phyloP scores from a whole-genome alignment of 192 early-diverging fungal species.

The Haplosporangium gracile region DNA sequence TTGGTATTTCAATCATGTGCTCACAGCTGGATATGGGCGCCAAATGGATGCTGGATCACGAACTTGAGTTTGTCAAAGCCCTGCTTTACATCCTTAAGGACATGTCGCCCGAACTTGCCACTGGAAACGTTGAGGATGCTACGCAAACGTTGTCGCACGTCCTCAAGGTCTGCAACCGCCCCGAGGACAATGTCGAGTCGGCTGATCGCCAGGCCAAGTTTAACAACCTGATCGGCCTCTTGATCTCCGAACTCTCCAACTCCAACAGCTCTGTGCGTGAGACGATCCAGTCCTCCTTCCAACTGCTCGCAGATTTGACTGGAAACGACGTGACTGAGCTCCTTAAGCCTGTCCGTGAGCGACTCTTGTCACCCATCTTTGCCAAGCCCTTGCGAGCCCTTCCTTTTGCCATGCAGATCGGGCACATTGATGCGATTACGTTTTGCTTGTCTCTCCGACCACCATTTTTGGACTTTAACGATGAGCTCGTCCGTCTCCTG shows the following conservation, averaged over 20 bases:
- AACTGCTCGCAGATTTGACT: conserved; percentile 84
- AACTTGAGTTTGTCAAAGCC: conserved; percentile 94
- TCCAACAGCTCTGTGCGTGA: conserved; percentile 90
- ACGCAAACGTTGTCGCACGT: conserved; percentile 80
- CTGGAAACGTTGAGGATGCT: conserved; percentile 79
- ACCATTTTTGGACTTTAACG: conserved; percentile 90
- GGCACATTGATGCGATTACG: conserved; percentile 98
- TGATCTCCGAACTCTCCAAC: conserved; percentile 94
- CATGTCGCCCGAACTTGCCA: conserved; percentile 81
- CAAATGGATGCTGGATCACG: conserved; percentile 94
- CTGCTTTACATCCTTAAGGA: conserved; percentile 97
- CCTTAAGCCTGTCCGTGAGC: conserved; percentile 85
- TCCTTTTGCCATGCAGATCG: conserved; percentile 97
- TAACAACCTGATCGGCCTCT: conserved; percentile 79
- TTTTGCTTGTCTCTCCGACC: conserved; percentile 93
- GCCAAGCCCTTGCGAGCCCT: conserved; percentile 96
- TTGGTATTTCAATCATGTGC: conserved; percentile 87
- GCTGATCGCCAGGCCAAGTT: conserved; percentile 74
- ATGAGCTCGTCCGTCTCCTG: conserved; percentile 90
- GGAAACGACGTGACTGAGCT: conserved; percentile 87
- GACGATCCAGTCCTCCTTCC: conserved; percentile 86
- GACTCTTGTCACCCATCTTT: conserved; percentile 93
- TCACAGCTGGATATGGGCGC: conserved; percentile 87
- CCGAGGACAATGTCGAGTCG: conserved; percentile 63
- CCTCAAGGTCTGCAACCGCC: conserved; percentile 76